Percentiles rank a stretch among this genome's conserved stretches.
Conservation (phyloP, 805 yeast genomes). For the Cyberlindnera xishuangbannaensis region DNA sequence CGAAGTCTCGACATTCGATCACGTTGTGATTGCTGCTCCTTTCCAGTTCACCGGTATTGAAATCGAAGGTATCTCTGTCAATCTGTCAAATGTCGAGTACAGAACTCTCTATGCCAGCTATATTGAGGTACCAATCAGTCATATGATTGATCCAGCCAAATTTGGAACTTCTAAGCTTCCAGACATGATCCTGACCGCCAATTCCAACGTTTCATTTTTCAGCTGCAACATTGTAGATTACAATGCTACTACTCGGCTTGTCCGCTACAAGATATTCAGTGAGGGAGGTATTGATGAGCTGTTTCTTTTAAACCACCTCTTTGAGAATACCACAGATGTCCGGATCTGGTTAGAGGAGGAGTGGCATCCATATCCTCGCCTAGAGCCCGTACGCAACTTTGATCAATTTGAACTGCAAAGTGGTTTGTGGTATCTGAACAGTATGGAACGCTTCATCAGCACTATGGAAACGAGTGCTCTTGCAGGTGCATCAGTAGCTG, state of each 20-base stretch:
- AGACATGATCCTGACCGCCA: conserved; percentile 24
- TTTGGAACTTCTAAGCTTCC: conserved; percentile 21
- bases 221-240: conserved; percentile 29
- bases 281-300: conserved; percentile 16
- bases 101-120: conserved; percentile 35
- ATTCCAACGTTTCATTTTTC: conserved; percentile 26
- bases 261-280: conserved; percentile 40
- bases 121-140: conserved; percentile 22
- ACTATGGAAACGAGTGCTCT: conserved; percentile 49
- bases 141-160: conserved; percentile 16
- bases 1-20: conserved; percentile 28
- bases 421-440: conserved; percentile 37
- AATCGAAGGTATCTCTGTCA: conserved; percentile 6
- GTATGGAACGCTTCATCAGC: conserved; percentile 41
- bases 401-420: conserved; percentile 26
- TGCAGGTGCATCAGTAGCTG: conserved; percentile 46
- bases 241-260: conserved; percentile 23
- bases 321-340: conserved; percentile 21
- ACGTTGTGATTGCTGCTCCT: conserved; percentile 42
- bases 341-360: conserved; percentile 27
- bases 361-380: conserved; percentile 42
- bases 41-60: conserved; percentile 27
- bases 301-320: conserved; percentile 14
- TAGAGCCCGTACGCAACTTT: conserved; percentile 27
- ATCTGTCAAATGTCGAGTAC: conserved; percentile 28